Evolutionary conservation across 805 yeast species (phyloP), one percentile per base, ranked within the genome.

Genomic region (Dipodascus albidus): DNA sequence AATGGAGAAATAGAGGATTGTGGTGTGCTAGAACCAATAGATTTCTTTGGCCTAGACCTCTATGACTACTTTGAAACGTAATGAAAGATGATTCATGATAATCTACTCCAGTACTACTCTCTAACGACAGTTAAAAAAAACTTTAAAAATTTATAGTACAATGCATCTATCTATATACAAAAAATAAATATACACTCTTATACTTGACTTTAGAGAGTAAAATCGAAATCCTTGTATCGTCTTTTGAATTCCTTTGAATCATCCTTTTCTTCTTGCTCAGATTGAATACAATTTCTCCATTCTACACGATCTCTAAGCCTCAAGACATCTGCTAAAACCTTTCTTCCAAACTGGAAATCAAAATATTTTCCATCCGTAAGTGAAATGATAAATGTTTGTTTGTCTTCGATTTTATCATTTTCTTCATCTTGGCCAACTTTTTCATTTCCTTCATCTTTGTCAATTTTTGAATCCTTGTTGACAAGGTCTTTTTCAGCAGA

Each of bases 321-420:
- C 50, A 89, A 63, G 2, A 83, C 67, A 57, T 74, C 73, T 0
- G 96, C 90, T 24, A 87, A 61, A 0, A 85, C 89, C 61, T 88
- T 75, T 64, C 97, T 73, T 1, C 96, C 95, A 61, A 90, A 86
- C 59, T 87, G 96, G 14, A 87, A 67, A 64, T 90, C 96, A 6
- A 88, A 68, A 33, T 47, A 51, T 24, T 48, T 38, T n/a, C 47
- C 55, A 11, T 55, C 61, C 2, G 54, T 53, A 6, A 66, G 53
- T n/a, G 51, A 54, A 14, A 64, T 54, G 19, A 57, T 59, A 49
- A 63, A 57, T 38, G 56, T 60, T 31, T 57, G 59, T n/a, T 33
- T 50, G 23, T 50, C 44, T 23, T 61, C 59, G 2, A 73, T 75
- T 20, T 66, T 64, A 3, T 59, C 62, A n/a, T 57, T 49, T 3